phyloP scores from a whole-genome alignment of 768 basidiomycete genomes.

The Suillus occidentalis region DNA sequence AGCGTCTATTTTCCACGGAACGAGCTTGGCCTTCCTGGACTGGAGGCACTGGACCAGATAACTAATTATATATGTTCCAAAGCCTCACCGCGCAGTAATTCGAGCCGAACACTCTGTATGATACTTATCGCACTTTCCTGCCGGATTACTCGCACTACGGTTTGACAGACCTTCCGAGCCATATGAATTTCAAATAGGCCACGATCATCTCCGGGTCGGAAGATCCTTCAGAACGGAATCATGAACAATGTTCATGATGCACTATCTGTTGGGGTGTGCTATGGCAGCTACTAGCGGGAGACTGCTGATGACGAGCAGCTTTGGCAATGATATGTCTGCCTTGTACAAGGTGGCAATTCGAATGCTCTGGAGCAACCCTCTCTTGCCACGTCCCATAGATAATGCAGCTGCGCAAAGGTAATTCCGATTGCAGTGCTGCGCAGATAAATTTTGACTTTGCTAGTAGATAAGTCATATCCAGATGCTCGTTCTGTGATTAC shows the following conservation, averaged over 20 bases:
- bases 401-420: background rate
- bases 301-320: background rate
- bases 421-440: background rate
- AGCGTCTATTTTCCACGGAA: no score
- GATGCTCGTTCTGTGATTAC: background rate
- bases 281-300: background rate
- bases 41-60: background rate
- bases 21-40: background rate
- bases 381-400: slow-evolving; percentile 3
- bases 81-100: background rate
- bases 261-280: background rate
- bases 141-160: background rate
- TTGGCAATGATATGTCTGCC: background rate
- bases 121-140: background rate
- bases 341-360: background rate
- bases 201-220: background rate
- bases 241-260: background rate
- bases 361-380: background rate
- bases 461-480: background rate
- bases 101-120: background rate
- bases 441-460: background rate
- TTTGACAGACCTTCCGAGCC: background rate
- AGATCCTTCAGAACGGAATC: background rate
- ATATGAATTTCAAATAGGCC: background rate
- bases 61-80: background rate